These are phyloP conservation scores for Chytriomyces sp. DNA, from an alignment of 192 early-diverging fungal species.

Conservation along the genomic window DNA sequence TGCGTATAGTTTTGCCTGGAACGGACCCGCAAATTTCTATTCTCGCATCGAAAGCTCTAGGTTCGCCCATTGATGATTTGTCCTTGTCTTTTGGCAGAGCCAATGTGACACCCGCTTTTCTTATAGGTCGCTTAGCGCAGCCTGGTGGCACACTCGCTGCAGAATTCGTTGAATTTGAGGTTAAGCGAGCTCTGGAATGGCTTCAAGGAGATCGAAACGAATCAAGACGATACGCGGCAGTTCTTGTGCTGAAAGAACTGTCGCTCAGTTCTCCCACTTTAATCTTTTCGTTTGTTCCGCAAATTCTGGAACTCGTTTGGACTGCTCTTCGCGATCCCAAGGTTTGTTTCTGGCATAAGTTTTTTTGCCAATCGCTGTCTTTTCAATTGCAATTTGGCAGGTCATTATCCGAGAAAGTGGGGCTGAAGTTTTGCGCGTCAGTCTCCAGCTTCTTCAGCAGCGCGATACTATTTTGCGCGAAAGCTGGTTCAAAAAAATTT, in stretches of 20 bases:
- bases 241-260: constrained; percentile 76
- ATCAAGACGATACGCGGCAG: constrained; percentile 76
- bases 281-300: constrained; percentile 79
- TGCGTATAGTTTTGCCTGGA: constrained; percentile 75
- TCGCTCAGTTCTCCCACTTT: constrained; percentile 79
- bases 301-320: constrained; percentile 86
- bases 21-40: constrained; percentile 76
- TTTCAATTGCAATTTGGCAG: constrained; percentile 26
- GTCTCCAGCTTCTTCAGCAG: constrained; percentile 76
- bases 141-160: constrained; percentile 71
- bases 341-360: constrained; percentile 30
- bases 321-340: constrained; percentile 80
- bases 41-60: constrained; percentile 73
- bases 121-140: constrained; percentile 65
- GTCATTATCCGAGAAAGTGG: constrained; percentile 80
- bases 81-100: neutral
- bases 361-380: neutral
- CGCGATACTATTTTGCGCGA: constrained; percentile 70
- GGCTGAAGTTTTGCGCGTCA: constrained; percentile 78
- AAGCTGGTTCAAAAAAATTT: constrained; percentile 78
- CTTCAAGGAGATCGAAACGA: constrained; percentile 85
- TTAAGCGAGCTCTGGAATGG: constrained; percentile 84
- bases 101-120: neutral
- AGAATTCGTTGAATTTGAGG: constrained; percentile 84
- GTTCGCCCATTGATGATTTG: constrained; percentile 41